Percentiles rank a stretch among this genome's conserved stretches.
phyloP scores from a whole-genome alignment of 352 stramenopile genomes.

The Pythium coloratum region DNA sequence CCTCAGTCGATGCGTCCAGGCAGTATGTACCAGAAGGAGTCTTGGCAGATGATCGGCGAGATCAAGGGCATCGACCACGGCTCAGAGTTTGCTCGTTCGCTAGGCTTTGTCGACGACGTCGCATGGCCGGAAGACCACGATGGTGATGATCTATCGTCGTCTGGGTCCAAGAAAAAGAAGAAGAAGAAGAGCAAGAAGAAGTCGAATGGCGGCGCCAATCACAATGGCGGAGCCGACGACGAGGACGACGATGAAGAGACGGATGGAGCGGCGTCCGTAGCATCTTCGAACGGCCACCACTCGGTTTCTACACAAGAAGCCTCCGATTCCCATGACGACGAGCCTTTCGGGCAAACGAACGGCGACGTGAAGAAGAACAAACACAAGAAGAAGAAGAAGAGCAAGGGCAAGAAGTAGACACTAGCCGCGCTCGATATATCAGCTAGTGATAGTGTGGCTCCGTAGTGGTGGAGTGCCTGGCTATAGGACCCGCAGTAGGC shows the following conservation, averaged over 20 bases:
- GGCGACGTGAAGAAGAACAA: conserved; percentile 24
- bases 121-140: conserved; percentile 74
- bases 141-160: conserved; percentile 25
- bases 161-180: conserved; percentile 59
- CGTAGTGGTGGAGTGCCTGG: not conserved
- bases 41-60: conserved; percentile 67
- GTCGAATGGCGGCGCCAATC: conserved; percentile 24
- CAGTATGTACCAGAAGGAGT: conserved; percentile 53
- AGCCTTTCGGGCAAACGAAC: conserved; percentile 6
- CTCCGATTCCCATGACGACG: conserved; percentile 21
- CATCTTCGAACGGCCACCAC: conserved; percentile 16
- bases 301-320: conserved; percentile 3
- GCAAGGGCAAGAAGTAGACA: conserved; percentile 34
- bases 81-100: conserved; percentile 74
- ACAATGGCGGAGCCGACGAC: conserved; percentile 10
- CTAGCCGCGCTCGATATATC: not conserved
- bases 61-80: conserved; percentile 76
- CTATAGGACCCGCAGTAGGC: not conserved
- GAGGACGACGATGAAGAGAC: conserved; percentile 17
- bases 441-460: conserved; percentile 1
- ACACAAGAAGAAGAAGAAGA: conserved; percentile 42
- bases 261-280: conserved; percentile 18
- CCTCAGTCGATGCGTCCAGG: conserved; percentile 60
- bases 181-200: conserved; percentile 61
- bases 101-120: conserved; percentile 85